Base-by-base conservation (phyloP, 2,329 filamentous ascomycete genomes). In the Colletotrichum viniferum region DNA sequence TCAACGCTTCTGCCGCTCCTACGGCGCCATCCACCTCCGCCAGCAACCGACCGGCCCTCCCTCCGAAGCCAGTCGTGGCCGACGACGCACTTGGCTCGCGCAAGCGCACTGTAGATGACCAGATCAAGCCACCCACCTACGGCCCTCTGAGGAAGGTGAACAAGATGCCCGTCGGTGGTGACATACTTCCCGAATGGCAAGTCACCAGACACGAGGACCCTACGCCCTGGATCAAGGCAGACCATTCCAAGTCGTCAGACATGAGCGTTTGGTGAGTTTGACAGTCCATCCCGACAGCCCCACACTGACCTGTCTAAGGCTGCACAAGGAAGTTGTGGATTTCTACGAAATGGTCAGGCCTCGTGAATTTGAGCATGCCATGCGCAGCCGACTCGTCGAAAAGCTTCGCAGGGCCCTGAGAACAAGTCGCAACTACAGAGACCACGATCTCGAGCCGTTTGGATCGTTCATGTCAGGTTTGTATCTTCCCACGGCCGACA, bases 401-500 rank as follows among this genome's bases (percentile, higher is more conserved):
- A 92, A 95, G 21, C 87, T 98, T 3, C 88, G 92, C 65, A 81
- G 82, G 21, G 88, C 89, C 4, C 88, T 97, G 80, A 88, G 87
- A 74, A 87, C 83, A 16, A 86, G 86, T 14, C 78, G 81, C n/a
- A 83, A 87, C 64, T 93, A 92, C 79, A 84, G 87, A 14, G 90
- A 91, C 62, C 91, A 92, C 13, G 88, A 93, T 64, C 87, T 98
- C 9, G 87, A 90, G 38, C 89, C 93, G 12, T 99, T 99, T 82
- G 97, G 97, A n/a, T 98, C 97, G 0, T 99, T 96, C 84, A 96
- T 95, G 79, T 95, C 95, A 4, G 95, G 94, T 0, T 87, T 95
- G 9, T 92, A 92, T 78, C 85, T 92, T 4, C 90, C 90, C 1
- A 92, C 94, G 2, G 95, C 95, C 18, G 97, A 99, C 82, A 98